Conservation (phyloP, 352 stramenopile species). For the Phytophthora brassicae region DNA sequence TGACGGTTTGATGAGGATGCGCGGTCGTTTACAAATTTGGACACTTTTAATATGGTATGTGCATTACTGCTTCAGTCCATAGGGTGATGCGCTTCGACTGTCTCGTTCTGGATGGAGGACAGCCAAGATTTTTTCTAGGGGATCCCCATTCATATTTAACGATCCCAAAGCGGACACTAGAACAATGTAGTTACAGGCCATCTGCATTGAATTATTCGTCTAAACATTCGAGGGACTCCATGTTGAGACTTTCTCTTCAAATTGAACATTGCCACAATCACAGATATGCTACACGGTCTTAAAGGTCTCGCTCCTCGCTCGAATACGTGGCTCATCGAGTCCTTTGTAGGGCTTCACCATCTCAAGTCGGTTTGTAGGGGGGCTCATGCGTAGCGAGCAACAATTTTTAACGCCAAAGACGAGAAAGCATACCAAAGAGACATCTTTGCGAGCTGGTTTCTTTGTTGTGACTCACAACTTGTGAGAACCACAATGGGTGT, state of each 20-base stretch:
- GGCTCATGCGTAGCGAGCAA: slow-evolving; percentile 1
- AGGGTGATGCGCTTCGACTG: slow-evolving; percentile 21
- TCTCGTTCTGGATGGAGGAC: slow-evolving; percentile 22
- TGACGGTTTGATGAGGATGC: slow-evolving; percentile 15
- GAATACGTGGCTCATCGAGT: slow-evolving; percentile 5
- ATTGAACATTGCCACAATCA: slow-evolving; percentile 17
- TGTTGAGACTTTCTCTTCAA: slow-evolving; percentile 32
- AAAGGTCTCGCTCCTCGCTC: background rate
- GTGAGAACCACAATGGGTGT: too few relatives aligned
- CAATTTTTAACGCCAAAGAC: slow-evolving; percentile 10
- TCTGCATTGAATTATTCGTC: slow-evolving; percentile 28
- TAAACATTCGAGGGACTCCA: slow-evolving; percentile 16
- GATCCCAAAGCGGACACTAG: slow-evolving; percentile 2
- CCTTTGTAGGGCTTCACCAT: background rate
- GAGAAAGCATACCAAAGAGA: too few relatives aligned
- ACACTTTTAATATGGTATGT: too few relatives aligned
- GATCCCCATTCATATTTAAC: background rate
- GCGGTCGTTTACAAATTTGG: too few relatives aligned
- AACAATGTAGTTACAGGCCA: background rate
- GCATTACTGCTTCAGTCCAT: slow-evolving; percentile 24
- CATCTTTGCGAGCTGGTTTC: too few relatives aligned
- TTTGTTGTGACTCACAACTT: too few relatives aligned
- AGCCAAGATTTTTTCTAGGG: background rate
- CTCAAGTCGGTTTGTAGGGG: slow-evolving; percentile 5
- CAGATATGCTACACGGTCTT: background rate